Conservation (phyloP, 2,329 filamentous ascomycete genomes). For the Colletotrichum incanum region DNA sequence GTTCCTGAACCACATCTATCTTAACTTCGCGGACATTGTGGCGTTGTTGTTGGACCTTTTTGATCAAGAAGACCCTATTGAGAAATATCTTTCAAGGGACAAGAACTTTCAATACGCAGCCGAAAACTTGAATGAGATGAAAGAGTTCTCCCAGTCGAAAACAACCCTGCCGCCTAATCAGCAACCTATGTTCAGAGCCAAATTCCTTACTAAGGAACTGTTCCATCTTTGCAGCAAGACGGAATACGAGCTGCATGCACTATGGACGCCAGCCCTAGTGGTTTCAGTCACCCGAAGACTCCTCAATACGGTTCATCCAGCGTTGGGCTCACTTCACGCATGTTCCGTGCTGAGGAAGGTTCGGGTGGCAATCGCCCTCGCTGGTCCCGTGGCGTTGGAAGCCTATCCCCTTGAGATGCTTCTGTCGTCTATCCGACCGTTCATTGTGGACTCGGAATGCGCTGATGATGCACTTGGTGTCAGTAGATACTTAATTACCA, state of each 20-base stretch:
- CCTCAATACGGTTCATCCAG: conserved; percentile 84
- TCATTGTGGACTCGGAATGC: conserved; percentile 87
- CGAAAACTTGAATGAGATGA: conserved; percentile 79
- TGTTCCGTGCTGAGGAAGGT: conserved; percentile 91
- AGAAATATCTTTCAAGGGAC: conserved; percentile 76
- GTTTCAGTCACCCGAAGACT: conserved; percentile 83
- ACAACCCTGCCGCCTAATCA: conserved; percentile 81
- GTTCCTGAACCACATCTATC: conserved; percentile 75
- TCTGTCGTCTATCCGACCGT: conserved; percentile 83
- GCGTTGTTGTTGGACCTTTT: conserved; percentile 83
- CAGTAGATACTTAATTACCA: conserved; percentile 84
- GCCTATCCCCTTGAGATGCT: conserved; percentile 94
- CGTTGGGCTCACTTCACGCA: conserved; percentile 88
- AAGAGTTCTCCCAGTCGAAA: conserved; percentile 75
- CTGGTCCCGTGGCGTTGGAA: conserved; percentile 79
- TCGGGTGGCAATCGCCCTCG: conserved; percentile 83
- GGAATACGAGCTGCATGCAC: conserved; percentile 72
- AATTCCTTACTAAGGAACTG: conserved; percentile 82
- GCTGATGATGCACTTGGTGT: conserved; percentile 92
- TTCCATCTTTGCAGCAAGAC: conserved; percentile 83
- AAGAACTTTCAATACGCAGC: conserved; percentile 73
- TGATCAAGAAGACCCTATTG: conserved; percentile 82
- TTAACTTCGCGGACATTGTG: conserved; percentile 83
- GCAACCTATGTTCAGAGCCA: conserved; percentile 88
- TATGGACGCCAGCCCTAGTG: conserved; percentile 85